phyloP scores from a whole-genome alignment of 208 protist species.

The Vickermania ingenoplastis region DNA sequence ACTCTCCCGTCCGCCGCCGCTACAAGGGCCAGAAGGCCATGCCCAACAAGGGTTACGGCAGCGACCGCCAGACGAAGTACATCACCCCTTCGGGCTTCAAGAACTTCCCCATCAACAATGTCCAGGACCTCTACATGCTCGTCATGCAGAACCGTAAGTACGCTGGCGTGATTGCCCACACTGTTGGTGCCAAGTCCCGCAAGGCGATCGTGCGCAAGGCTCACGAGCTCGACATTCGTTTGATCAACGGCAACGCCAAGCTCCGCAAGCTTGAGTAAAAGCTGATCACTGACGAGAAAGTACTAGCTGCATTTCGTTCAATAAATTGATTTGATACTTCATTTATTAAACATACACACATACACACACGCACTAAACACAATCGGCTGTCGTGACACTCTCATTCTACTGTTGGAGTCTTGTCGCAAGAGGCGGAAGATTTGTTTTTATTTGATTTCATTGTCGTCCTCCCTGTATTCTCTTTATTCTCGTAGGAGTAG shows the following conservation, averaged over 20 bases:
- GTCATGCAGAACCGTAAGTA: slow-evolving; percentile 99
- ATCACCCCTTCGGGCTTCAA: slow-evolving; percentile 96
- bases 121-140: slow-evolving; percentile 98
- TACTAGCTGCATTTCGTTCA: not conserved
- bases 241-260: slow-evolving; percentile 94
- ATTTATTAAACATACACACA: too few relatives aligned
- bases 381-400: too few relatives aligned
- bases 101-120: slow-evolving; percentile 93
- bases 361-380: not conserved
- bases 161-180: slow-evolving; percentile 95
- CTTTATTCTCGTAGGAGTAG: too few relatives aligned
- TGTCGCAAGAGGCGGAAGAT: too few relatives aligned
- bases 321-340: not conserved
- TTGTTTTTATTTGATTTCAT: too few relatives aligned
- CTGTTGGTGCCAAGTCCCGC: slow-evolving; percentile 91
- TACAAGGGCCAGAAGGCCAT: slow-evolving; percentile 96
- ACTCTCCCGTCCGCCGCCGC: slow-evolving; percentile 95
- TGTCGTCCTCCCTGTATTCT: too few relatives aligned
- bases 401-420: too few relatives aligned
- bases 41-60: slow-evolving; percentile 98
- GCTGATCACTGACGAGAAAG: not conserved
- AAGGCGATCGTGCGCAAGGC: slow-evolving; percentile 97
- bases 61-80: slow-evolving; percentile 95
- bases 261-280: slow-evolving; percentile 85
- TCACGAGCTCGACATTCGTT: slow-evolving; percentile 97